Evolutionary conservation across 1,284 basidiomycete genomes (phyloP).

Genomic region (Irpex sp.): DNA sequence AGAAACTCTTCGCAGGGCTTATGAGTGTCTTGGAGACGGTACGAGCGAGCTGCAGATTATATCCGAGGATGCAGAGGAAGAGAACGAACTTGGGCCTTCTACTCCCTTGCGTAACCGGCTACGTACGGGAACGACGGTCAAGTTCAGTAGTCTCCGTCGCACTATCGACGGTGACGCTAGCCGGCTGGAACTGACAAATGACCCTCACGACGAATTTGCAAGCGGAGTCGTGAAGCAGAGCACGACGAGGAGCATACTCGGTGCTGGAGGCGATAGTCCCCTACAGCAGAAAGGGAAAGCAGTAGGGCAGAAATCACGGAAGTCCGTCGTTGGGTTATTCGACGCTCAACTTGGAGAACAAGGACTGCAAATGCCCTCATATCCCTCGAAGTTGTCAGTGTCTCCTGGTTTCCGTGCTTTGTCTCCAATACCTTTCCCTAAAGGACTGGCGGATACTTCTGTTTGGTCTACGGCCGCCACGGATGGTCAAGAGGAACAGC

Average conservation of each 20-base stretch:
- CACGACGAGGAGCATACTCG: conserved; percentile 20
- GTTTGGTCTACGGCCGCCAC: conserved; percentile 23
- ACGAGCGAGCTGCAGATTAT: conserved; percentile 41
- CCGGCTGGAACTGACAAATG: conserved; percentile 15
- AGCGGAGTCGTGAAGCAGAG: conserved; percentile 30
- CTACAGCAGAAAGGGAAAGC: neutral
- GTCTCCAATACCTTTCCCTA: conserved; percentile 3
- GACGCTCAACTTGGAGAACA: conserved; percentile 24
- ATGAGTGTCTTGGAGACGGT: conserved; percentile 63
- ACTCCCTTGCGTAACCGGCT: conserved; percentile 1
- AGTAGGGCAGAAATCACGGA: conserved; percentile 36
- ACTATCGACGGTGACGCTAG: conserved; percentile 29
- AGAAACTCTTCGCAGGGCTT: conserved; percentile 60
- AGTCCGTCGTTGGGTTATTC: conserved; percentile 62
- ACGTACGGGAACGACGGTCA: conserved; percentile 29
- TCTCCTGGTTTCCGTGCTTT: conserved; percentile 17
- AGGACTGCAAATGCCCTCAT: conserved; percentile 1
- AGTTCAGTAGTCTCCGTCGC: conserved; percentile 39
- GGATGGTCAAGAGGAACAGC: conserved; percentile 12
- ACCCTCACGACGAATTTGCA: conserved; percentile 23
- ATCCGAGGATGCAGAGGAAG: conserved; percentile 27
- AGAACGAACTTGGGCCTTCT: neutral
- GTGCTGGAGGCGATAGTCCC: neutral
- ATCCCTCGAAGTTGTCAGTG: conserved; percentile 16
- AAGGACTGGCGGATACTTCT: conserved; percentile 14